Evolutionary conservation across 148 eudicot genomes (phyloP).

Genomic region (Heliamphora exappendiculata): DNA sequence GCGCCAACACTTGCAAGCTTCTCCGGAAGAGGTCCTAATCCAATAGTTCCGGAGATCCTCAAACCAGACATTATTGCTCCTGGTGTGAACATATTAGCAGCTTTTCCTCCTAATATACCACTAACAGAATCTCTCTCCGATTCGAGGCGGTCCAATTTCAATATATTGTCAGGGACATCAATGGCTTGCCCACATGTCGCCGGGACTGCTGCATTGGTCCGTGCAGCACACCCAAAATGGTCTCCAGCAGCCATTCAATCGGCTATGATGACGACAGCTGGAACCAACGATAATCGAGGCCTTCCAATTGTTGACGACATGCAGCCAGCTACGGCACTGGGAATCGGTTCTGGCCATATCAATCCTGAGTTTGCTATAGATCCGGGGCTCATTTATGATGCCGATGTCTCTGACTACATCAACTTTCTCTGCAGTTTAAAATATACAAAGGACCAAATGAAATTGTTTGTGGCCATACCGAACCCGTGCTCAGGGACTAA

Average conservation of each 20-base stretch:
- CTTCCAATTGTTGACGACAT: conserved; percentile 63
- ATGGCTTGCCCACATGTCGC: conserved; percentile 94
- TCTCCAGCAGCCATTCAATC: conserved; percentile 20
- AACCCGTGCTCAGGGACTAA: too few species aligned
- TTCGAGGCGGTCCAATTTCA: conserved; percentile 61
- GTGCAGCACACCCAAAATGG: conserved; percentile 91
- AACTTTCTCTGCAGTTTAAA: conserved; percentile 66
- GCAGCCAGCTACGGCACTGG: too few species aligned
- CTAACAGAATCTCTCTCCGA: conserved; percentile 78
- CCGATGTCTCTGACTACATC: conserved; percentile 55
- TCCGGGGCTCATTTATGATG: conserved; percentile 84
- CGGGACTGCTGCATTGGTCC: conserved; percentile 89
- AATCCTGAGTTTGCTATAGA: conserved; percentile 77
- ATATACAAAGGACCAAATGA: too few species aligned
- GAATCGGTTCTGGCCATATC: conserved; percentile 77
- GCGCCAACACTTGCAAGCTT: conserved; percentile 92
- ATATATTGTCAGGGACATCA: conserved; percentile 84
- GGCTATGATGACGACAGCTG: conserved; percentile 91
- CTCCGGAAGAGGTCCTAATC: conserved; percentile 84
- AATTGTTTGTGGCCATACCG: too few species aligned
- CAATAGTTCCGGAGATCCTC: conserved; percentile 80
- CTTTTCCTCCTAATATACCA: conserved; percentile 81
- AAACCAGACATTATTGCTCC: conserved; percentile 96
- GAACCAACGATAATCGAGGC: conserved; percentile 43
- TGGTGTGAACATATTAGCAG: conserved; percentile 84